Evolutionary conservation across 1,284 basidiomycete genomes (phyloP).

Genomic region (Ceratobasidium sp.): DNA sequence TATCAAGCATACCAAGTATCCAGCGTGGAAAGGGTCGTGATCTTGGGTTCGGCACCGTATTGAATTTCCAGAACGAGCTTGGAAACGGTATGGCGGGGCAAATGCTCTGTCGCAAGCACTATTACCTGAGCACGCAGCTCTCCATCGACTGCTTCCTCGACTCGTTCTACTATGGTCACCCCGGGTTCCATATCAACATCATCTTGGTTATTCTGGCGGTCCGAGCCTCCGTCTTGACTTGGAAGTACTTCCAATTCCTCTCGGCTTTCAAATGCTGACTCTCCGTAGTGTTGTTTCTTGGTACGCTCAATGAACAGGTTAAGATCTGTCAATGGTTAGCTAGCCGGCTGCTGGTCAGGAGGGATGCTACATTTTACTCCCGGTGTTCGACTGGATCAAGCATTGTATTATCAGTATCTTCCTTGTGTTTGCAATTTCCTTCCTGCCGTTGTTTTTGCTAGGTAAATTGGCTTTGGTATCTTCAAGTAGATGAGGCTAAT

Average conservation of each 20-base stretch:
- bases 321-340: conserved; percentile 80
- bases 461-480: conserved; percentile 63
- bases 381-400: conserved; percentile 93
- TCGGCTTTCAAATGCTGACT: conserved; percentile 24
- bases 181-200: conserved; percentile 99
- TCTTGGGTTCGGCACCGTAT: conserved; percentile 97
- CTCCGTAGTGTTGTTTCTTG: conserved; percentile 85
- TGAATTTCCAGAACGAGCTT: conserved; percentile 99
- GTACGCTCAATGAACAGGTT: conserved; percentile 85
- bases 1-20: conserved; percentile 99
- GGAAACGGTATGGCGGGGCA: conserved; percentile 99
- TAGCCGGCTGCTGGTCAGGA: conserved; percentile 78
- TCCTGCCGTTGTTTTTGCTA: conserved; percentile 92
- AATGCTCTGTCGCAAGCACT: conserved; percentile 99
- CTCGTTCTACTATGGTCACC: conserved; percentile 99
- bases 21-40: conserved; percentile 99
- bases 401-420: conserved; percentile 96
- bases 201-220: conserved; percentile 97
- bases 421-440: conserved; percentile 95
- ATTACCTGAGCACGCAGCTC: conserved; percentile 97
- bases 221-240: conserved; percentile 88
- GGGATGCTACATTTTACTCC: conserved; percentile 93
- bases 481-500: conserved; percentile 45
- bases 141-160: conserved; percentile 95
- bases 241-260: conserved; percentile 63